These are phyloP conservation scores for Lactuca saligna DNA, from an alignment of 129 eudicot genomes.

Conservation along the genomic window DNA sequence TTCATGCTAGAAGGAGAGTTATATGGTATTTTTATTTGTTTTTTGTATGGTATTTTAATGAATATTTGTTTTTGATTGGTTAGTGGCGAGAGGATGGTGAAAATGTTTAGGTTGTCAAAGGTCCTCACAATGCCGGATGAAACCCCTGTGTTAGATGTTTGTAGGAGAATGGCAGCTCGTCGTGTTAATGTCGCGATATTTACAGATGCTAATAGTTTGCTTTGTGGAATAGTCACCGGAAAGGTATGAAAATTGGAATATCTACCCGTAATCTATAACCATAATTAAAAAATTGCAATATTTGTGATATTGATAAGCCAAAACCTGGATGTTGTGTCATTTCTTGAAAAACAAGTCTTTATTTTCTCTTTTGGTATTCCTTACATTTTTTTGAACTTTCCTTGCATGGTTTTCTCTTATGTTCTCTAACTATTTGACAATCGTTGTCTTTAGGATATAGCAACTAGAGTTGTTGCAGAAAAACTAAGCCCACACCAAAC, in stretches of 20 bases:
- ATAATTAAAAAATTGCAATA: not conserved
- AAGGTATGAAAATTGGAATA: constrained; percentile 44
- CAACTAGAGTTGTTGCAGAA: constrained; percentile 91
- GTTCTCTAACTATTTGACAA: no score
- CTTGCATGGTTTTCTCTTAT: no score
- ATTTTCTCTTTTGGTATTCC: not conserved
- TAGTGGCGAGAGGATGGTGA: constrained; percentile 91
- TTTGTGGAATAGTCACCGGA: constrained; percentile 94
- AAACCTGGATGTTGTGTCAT: no score
- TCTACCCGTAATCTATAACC: no score
- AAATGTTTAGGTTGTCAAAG: constrained; percentile 84
- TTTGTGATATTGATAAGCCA: not conserved
- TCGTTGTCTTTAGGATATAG: constrained; percentile 63
- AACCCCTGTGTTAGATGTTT: constrained; percentile 89
- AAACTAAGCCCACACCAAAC: constrained; percentile 92
- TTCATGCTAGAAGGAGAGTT: no score
- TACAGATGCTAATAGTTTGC: constrained; percentile 91
- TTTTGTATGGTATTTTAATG: not conserved
- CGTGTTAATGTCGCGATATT: constrained; percentile 92
- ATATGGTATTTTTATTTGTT: not conserved
- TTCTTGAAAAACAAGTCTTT: no score
- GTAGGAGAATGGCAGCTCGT: constrained; percentile 92
- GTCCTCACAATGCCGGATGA: constrained; percentile 97
- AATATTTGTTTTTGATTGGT: constrained; percentile 25
- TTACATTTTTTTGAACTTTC: not conserved